Conservation (phyloP, 768 basidiomycete genomes). For the Galerina marginata region DNA sequence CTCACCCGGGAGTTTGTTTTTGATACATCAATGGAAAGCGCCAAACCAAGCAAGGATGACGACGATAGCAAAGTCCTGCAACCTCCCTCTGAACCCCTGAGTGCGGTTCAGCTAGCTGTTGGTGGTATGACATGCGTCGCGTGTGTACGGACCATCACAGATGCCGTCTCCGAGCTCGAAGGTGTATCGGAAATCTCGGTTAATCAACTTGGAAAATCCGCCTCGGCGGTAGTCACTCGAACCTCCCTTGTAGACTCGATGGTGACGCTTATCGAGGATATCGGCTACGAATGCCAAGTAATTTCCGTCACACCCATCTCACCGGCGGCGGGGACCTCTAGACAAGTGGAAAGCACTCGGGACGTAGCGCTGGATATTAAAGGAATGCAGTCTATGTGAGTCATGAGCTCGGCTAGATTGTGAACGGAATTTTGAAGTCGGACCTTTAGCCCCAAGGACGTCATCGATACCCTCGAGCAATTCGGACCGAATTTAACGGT, state of each 20-base stretch:
- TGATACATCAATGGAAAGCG: too few species aligned
- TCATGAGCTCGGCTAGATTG: background rate
- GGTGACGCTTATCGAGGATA: slow-evolving; percentile 48
- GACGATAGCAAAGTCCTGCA: too few species aligned
- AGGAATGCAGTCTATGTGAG: slow-evolving; percentile 14
- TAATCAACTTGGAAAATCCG: slow-evolving; percentile 65
- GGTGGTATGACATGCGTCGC: slow-evolving; percentile 82
- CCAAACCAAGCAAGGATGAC: too few species aligned
- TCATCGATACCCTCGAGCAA: slow-evolving; percentile 45
- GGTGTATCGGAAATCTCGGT: slow-evolving; percentile 61
- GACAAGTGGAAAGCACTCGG: slow-evolving; percentile 2
- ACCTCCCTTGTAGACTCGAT: slow-evolving; percentile 39
- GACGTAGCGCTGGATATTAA: slow-evolving; percentile 18
- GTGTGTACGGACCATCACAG: slow-evolving; percentile 62
- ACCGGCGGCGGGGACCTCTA: background rate
- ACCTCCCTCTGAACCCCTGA: background rate
- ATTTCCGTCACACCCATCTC: slow-evolving; percentile 13
- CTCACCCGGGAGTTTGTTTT: too few species aligned
- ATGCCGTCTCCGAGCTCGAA: slow-evolving; percentile 50
- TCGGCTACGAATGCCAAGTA: slow-evolving; percentile 44
- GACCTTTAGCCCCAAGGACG: slow-evolving; percentile 46
- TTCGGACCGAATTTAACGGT: slow-evolving; percentile 43
- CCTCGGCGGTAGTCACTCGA: slow-evolving; percentile 48
- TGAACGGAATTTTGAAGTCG: slow-evolving; percentile 20
- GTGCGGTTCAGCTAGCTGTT: slow-evolving; percentile 52